Evolutionary conservation across 148 eudicot genomes (phyloP).

Genomic region (Amaranthus hypochondriacus): DNA sequence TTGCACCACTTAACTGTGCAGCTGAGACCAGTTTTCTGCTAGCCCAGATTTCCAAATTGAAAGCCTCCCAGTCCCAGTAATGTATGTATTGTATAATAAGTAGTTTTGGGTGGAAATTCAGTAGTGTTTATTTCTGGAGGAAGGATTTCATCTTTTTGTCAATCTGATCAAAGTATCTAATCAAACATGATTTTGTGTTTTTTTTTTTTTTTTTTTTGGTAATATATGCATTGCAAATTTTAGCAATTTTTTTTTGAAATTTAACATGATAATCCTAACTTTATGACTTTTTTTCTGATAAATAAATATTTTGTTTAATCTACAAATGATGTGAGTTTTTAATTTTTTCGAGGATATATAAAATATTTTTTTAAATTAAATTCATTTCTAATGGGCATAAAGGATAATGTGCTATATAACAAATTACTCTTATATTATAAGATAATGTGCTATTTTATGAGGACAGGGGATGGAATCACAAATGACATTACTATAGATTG

Average conservation of each 20-base stretch:
- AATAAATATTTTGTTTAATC: no score
- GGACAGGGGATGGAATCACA: no score
- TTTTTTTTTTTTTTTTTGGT: constrained; percentile 23
- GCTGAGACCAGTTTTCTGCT: constrained; percentile 76
- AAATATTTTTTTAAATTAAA: no score
- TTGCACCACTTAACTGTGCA: constrained; percentile 67
- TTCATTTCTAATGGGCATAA: no score
- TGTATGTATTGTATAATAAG: neutral
- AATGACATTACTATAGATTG: no score
- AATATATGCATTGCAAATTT: constrained; percentile 4
- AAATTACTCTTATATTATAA: no score
- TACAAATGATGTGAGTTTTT: no score
- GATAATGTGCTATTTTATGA: no score
- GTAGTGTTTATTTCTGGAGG: neutral
- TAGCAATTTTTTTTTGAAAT: neutral
- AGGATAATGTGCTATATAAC: no score
- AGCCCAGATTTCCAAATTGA: constrained; percentile 64
- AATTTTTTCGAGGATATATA: no score
- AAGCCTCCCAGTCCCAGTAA: constrained; percentile 32
- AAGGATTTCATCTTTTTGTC: neutral
- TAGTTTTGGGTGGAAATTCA: neutral
- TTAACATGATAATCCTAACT: no score
- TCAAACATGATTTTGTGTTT: constrained; percentile 5
- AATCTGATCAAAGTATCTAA: neutral
- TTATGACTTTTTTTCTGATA: no score